Conservation (phyloP, 345 rosid species). For the Eucalyptus pauciflora region DNA sequence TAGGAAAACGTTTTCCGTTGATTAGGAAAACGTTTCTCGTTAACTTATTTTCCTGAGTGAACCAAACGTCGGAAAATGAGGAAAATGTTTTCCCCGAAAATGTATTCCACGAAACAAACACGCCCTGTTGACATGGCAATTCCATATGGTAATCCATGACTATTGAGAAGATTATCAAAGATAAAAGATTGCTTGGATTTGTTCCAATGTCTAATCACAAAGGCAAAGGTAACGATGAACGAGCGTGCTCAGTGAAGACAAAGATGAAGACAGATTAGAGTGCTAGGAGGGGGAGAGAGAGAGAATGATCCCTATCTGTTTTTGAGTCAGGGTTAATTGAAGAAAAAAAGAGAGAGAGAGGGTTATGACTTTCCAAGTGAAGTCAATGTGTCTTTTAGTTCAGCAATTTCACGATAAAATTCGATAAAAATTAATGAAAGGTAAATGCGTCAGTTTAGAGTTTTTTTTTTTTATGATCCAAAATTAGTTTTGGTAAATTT, state of each 20-base stretch:
- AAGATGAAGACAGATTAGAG: no score
- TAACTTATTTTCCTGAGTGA: no score
- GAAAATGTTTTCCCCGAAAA: no score
- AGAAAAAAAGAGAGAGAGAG: not conserved
- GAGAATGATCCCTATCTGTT: not conserved
- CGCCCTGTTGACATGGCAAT: not conserved
- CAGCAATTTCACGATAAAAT: no score
- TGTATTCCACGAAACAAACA: no score
- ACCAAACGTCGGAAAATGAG: no score
- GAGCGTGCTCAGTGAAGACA: not conserved
- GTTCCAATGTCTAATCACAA: not conserved
- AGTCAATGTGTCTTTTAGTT: accelerated
- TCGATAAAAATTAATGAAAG: no score
- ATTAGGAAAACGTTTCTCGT: no score
- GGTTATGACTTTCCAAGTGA: not conserved
- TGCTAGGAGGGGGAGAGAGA: not conserved
- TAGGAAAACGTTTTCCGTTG: no score
- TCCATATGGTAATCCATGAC: not conserved
- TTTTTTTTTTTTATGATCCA: no score
- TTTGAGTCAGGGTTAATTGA: not conserved
- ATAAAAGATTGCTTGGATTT: not conserved
- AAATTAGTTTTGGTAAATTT: no score
- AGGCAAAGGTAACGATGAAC: accelerated
- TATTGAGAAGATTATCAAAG: no score
- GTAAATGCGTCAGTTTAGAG: accelerated